Evolutionary conservation across 2,329 filamentous ascomycete species (phyloP), one percentile per base, ranked within the genome.

Genomic region (Thielaviopsis ethacetica): DNA sequence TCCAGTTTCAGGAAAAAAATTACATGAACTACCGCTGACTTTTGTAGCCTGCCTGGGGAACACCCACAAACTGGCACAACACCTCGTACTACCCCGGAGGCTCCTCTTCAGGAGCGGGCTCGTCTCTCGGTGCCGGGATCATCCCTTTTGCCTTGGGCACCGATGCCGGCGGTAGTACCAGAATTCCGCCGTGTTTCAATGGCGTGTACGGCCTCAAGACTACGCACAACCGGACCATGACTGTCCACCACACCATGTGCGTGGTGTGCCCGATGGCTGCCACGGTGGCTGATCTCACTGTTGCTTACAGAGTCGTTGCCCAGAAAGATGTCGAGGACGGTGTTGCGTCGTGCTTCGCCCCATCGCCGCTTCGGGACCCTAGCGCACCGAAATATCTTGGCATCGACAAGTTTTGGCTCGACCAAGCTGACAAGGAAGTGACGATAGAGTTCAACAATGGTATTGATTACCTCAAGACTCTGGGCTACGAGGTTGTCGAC

Each of bases 181-280:
- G 88, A 47, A 80, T 93, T 44, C 88, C 88, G 0, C 73, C 83
- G 0, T 77, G 78, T 34, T 91, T 86, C 72, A 93, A 88, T 68
- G 88, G 88, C 54, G 71, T 88, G 22, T 95, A 85, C 70, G 89
- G 89, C 1, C 76, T 95, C 61, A 95, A 95, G 70, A 76, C 88
- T 0, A 84, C 81, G 0, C 85, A 93, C 67, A 80, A 84, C 66
- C 83, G 89, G 44, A 78, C 86, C 5, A 78, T 79, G 51, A 75
- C 71, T 60, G 75, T 76, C 69, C 73, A 73, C 65, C 76, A 74
- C 58, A 76, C 75, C 58, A 75, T 81, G 66, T 77, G 75, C 59
- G 84, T 93, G 17, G 74, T 80, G 6, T 88, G 88, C 0, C 90
- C 91, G 7, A 79, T 95, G 65, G 85, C 88, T 17, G 78, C 81